phyloP scores from a whole-genome alignment of 2,329 filamentous ascomycete genomes.

The Acephala macrosclerotiorum region DNA sequence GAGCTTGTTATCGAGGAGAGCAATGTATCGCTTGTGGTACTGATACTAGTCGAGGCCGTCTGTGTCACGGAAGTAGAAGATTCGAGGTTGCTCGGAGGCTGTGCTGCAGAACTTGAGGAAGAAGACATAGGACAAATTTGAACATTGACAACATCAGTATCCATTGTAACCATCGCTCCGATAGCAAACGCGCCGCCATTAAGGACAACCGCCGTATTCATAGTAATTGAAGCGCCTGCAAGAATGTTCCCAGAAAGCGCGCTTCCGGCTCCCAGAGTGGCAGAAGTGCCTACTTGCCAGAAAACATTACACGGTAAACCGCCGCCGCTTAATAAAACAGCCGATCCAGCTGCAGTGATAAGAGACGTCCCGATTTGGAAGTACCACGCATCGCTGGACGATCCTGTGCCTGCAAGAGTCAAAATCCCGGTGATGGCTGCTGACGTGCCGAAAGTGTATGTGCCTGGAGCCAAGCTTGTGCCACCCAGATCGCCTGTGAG shows the following conservation, averaged over 20 bases:
- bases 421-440: slow-evolving; percentile 20
- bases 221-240: slow-evolving; percentile 9
- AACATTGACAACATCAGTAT: slow-evolving; percentile 12
- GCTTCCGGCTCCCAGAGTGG: slow-evolving; percentile 15
- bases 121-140: not conserved
- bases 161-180: slow-evolving; percentile 15
- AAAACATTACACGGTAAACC: slow-evolving; percentile 24
- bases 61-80: not conserved
- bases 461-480: slow-evolving; percentile 22
- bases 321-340: slow-evolving; percentile 17
- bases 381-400: slow-evolving; percentile 14
- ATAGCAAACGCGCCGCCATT: slow-evolving; percentile 19
- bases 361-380: slow-evolving; percentile 27
- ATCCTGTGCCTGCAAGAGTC: slow-evolving; percentile 23
- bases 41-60: not conserved
- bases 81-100: not conserved
- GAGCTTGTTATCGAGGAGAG: not conserved
- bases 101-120: not conserved
- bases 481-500: slow-evolving; percentile 29
- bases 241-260: slow-evolving; percentile 17
- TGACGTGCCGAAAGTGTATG: slow-evolving; percentile 21
- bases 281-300: slow-evolving; percentile 26
- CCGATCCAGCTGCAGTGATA: slow-evolving; percentile 14
- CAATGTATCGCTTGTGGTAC: not conserved
- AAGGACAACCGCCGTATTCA: slow-evolving; percentile 1